Conservation (phyloP, 1,284 basidiomycete genomes). For the Hortiboletus rubellus region DNA sequence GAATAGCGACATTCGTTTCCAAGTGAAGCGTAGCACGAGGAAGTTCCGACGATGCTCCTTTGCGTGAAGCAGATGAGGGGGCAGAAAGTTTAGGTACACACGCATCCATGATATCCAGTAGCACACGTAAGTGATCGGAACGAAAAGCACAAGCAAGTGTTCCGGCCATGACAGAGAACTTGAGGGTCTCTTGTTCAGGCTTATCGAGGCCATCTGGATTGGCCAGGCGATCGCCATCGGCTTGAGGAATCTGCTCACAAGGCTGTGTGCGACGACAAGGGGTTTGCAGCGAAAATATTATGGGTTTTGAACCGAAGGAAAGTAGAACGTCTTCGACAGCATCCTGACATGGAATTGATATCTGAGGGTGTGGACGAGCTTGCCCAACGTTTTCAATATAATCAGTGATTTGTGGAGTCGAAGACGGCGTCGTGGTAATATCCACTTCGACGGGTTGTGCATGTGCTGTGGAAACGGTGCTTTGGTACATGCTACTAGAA, state of each 20-base stretch:
- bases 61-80: conserved; percentile 15
- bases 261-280: conserved; percentile 28
- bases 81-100: conserved; percentile 36
- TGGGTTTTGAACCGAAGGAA: conserved; percentile 58
- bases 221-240: not conserved
- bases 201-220: conserved; percentile 9
- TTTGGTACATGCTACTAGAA: conserved; percentile 69
- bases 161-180: conserved; percentile 48
- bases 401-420: not conserved
- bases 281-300: conserved; percentile 55
- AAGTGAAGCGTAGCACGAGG: conserved; percentile 27
- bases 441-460: conserved; percentile 4
- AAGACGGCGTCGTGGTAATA: not conserved
- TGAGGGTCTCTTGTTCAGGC: conserved; percentile 20
- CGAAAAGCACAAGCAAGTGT: conserved; percentile 51
- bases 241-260: conserved; percentile 4
- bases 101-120: conserved; percentile 44
- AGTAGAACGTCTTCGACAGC: conserved; percentile 48
- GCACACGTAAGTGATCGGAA: conserved; percentile 52
- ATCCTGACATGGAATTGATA: conserved; percentile 13
- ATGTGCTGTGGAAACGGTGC: conserved; percentile 56
- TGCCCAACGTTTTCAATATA: not conserved
- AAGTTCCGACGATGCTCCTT: conserved; percentile 6
- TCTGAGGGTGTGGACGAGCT: conserved; percentile 5
- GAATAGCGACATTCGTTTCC: conserved; percentile 41